These are phyloP conservation scores for Eucalyptus erythrocorys DNA, from an alignment of 345 rosid genomes.

Conservation along the genomic window DNA sequence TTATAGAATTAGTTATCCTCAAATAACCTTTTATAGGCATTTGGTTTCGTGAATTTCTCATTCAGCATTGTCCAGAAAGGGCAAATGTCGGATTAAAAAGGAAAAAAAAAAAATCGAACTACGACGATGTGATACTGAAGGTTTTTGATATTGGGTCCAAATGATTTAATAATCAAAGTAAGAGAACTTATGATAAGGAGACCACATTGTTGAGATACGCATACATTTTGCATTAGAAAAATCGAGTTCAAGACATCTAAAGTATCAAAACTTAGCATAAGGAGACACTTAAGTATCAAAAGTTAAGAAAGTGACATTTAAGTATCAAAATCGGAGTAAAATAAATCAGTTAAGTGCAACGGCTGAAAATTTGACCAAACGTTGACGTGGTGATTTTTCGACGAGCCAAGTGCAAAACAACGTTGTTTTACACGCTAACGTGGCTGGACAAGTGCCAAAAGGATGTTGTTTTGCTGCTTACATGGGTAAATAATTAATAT, in stretches of 20 bases:
- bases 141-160: background rate
- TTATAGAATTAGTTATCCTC: background rate
- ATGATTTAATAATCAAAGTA: background rate
- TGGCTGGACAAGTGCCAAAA: too few species aligned
- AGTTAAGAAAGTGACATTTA: too few species aligned
- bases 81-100: background rate
- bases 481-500: too few species aligned
- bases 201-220: background rate
- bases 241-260: too few species aligned
- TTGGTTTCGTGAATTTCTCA: background rate
- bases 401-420: too few species aligned
- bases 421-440: accelerated
- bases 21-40: background rate
- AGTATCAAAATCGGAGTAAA: accelerated
- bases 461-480: accelerated
- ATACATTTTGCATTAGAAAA: background rate
- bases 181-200: background rate
- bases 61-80: background rate
- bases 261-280: too few species aligned
- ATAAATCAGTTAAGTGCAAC: accelerated
- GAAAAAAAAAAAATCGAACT: background rate
- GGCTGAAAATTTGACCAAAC: accelerated
- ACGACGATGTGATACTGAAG: background rate
- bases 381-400: accelerated
- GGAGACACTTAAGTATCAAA: accelerated